A percentile compares a stretch with the other conserved stretches of the same genome.
These are phyloP conservation scores for Austroboletus festivus DNA, from an alignment of 768 basidiomycete species.

Conservation along the genomic window DNA sequence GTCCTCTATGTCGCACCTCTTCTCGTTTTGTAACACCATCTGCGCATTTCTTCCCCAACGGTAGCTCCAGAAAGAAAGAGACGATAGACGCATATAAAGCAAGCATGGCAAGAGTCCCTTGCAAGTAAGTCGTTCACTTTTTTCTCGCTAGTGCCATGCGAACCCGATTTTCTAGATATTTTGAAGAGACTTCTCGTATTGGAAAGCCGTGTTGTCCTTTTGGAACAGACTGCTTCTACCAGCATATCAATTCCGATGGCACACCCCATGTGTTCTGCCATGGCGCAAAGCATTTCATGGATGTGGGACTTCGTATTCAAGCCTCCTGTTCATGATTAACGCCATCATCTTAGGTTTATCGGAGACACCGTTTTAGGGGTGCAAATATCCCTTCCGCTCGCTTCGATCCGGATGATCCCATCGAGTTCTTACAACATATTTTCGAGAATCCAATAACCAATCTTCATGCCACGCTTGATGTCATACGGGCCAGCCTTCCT, in stretches of 20 bases:
- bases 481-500: constrained; percentile 33
- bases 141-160: background rate
- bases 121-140: constrained; percentile 45
- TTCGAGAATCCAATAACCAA: constrained; percentile 45
- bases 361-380: constrained; percentile 20
- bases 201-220: constrained; percentile 66
- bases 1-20: constrained; percentile 69
- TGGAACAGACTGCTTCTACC: constrained; percentile 79
- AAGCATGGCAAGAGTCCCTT: constrained; percentile 70
- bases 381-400: constrained; percentile 25
- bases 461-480: constrained; percentile 39
- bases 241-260: constrained; percentile 66
- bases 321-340: constrained; percentile 14
- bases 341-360: constrained; percentile 21
- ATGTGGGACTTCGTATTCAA: constrained; percentile 39
- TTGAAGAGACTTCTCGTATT: constrained; percentile 47
- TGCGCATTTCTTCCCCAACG: constrained; percentile 59
- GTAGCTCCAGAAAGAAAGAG: constrained; percentile 48
- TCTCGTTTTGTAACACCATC: constrained; percentile 75
- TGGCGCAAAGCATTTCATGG: constrained; percentile 55
- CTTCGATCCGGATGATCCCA: constrained; percentile 29
- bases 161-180: constrained; percentile 46
- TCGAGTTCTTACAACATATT: constrained; percentile 48
- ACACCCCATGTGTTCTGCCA: constrained; percentile 52
- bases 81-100: constrained; percentile 59